Evolutionary conservation across 495 filamentous ascomycete species (phyloP).

Genomic region (Podospora sp.): DNA sequence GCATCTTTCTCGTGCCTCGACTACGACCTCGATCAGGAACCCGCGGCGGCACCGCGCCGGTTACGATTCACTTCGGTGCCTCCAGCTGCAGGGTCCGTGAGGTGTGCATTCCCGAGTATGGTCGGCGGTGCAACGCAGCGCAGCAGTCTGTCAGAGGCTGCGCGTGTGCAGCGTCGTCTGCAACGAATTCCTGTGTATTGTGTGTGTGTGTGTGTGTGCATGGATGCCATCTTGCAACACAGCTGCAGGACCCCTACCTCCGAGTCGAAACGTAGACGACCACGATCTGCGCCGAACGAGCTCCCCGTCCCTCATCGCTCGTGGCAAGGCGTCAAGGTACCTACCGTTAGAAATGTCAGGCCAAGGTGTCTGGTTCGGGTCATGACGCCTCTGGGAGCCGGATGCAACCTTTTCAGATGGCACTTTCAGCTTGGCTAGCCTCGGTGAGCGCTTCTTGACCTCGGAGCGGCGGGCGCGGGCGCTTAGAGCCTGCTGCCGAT

Average conservation of each 20-base stretch:
- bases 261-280: slow-evolving; percentile 18
- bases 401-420: slow-evolving; percentile 10
- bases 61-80: slow-evolving; percentile 1
- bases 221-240: slow-evolving; percentile 23
- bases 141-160: slow-evolving; percentile 29
- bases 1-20: neutral
- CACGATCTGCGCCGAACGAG: slow-evolving; percentile 17
- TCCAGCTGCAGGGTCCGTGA: slow-evolving; percentile 20
- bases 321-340: slow-evolving; percentile 1
- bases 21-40: neutral
- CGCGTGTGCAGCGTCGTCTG: neutral
- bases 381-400: slow-evolving; percentile 4
- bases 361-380: slow-evolving; percentile 10
- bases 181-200: slow-evolving; percentile 1
- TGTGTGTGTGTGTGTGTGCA: too few relatives aligned
- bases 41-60: neutral
- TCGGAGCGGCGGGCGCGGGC: slow-evolving; percentile 16
- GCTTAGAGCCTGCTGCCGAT: neutral
- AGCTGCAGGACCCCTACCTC: slow-evolving; percentile 23
- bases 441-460: slow-evolving; percentile 12
- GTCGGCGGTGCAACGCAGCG: slow-evolving; percentile 26
- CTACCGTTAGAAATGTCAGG: too few relatives aligned
- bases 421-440: slow-evolving; percentile 17
- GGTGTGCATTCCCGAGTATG: slow-evolving; percentile 20
- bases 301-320: slow-evolving; percentile 10